Base-by-base conservation (phyloP, 2,329 filamentous ascomycete species). In the Furcasterigmium furcatum region DNA sequence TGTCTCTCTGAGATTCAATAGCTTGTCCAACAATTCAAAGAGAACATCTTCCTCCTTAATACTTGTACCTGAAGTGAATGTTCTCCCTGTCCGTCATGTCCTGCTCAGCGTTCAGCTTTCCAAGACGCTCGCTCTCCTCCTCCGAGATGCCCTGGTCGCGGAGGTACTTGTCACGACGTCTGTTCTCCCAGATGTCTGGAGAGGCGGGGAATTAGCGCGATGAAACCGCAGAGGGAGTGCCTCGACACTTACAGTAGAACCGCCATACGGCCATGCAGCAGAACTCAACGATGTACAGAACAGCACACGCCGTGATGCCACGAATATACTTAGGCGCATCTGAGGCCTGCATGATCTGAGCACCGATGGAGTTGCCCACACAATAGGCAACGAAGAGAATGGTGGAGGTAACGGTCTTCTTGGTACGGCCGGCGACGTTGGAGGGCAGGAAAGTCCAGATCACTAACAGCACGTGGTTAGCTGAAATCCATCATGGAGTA, bases 311-410 rank as follows among this genome's bases (percentile, higher is more conserved):
- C 5, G 53, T 55, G 9, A 55, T 50, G 4, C 54, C 54, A 6
- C 81, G 77, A 60, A 97, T 95, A 68, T 99, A 99, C 19, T 76
- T 72, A 18, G 84, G 79, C 12, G 91, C 91, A 59, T 97, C 82
- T 9, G 85, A 77, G 3, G 94, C 91, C 49, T 90, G 84, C 92
- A 99, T 97, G 52, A 99, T 82, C 42, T 57, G 54, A 9, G 55
- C 55, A 2, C 55, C 55, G 2, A 57, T 44, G 1, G 52, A 52
- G 18, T 57, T 57, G 1, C 54, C 54, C 5, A 55, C 53, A 10
- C 55, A 56, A 35, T 57, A 57, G 4, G 52, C 55, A 6, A 57
- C 39, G 13, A 57, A 56, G 4, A 55, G 44, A 10, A 56, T 36
- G 4, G 55, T 55, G 2, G 53, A 62, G 16, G 24, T 59, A 1